These are phyloP conservation scores for Annona cherimola DNA, from an alignment of 164 flowering plant genomes.

Conservation along the genomic window DNA sequence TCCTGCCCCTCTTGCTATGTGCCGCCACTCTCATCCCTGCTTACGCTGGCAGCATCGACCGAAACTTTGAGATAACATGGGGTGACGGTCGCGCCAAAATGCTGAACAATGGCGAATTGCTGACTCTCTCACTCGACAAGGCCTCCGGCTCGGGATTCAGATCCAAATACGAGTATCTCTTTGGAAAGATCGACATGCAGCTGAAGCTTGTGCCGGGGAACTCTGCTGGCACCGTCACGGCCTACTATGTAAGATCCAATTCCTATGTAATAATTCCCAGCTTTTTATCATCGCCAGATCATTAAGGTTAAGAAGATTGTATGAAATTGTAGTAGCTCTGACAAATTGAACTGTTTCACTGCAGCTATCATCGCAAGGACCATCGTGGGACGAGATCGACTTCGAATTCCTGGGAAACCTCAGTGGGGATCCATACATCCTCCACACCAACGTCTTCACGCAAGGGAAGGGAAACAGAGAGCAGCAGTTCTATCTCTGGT, in stretches of 20 bases:
- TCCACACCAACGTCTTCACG: conserved; percentile 10
- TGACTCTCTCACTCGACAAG: conserved; percentile 4
- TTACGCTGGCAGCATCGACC: conserved; percentile 1
- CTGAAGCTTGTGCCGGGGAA: conserved; percentile 10
- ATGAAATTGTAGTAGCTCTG: not conserved
- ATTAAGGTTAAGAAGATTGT: not conserved
- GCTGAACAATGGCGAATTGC: conserved; percentile 1
- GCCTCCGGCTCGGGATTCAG: conserved; percentile 9
- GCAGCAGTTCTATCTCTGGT: conserved; percentile 12
- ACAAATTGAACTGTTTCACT: not conserved
- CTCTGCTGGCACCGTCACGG: conserved; percentile 14
- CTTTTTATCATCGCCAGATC: too few species aligned
- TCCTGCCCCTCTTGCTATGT: not conserved
- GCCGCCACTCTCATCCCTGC: conserved; percentile 4
- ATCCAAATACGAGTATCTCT: conserved; percentile 10
- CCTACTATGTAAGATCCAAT: conserved; percentile 4
- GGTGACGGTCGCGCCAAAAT: conserved; percentile 5
- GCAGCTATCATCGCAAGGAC: conserved; percentile 10
- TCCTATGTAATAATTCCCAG: not conserved
- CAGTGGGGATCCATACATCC: conserved; percentile 6
- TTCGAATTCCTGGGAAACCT: conserved; percentile 10
- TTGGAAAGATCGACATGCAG: conserved; percentile 9
- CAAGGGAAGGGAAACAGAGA: conserved; percentile 13
- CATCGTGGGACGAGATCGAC: conserved; percentile 7
- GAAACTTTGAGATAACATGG: conserved; percentile 4